phyloP scores from a whole-genome alignment of 768 basidiomycete genomes.

The Leccinum imitatum region DNA sequence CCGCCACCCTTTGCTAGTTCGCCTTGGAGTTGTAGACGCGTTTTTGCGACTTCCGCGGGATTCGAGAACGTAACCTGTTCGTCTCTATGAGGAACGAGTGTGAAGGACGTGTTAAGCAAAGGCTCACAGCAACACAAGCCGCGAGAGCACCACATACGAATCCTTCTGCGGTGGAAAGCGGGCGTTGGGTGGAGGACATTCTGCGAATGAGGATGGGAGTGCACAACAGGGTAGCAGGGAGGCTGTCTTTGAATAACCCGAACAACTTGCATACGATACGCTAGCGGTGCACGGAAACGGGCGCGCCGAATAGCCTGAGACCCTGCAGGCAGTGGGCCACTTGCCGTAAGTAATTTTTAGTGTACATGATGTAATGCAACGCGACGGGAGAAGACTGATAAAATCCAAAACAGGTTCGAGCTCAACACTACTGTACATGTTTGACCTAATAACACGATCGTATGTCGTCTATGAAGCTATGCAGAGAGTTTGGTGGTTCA shows the following conservation, averaged over 20 bases:
- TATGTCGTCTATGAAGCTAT: too few relatives aligned
- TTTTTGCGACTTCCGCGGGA: slow-evolving; percentile 79
- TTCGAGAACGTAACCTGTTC: slow-evolving; percentile 78
- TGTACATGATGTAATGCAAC: not conserved
- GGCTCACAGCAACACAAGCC: slow-evolving; percentile 79
- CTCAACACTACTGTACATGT: not conserved
- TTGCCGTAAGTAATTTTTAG: not conserved
- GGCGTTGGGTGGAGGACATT: slow-evolving; percentile 26
- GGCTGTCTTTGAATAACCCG: not conserved
- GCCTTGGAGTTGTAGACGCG: slow-evolving; percentile 93
- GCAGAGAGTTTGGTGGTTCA: too few relatives aligned
- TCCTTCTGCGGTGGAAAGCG: slow-evolving; percentile 70
- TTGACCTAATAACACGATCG: too few relatives aligned
- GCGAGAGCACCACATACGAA: slow-evolving; percentile 91
- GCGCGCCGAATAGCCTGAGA: not conserved
- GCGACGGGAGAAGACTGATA: not conserved
- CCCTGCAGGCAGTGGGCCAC: not conserved
- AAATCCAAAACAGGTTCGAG: not conserved
- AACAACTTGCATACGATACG: not conserved
- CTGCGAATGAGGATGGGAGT: not conserved
- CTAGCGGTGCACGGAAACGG: not conserved
- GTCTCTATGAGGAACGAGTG: slow-evolving; percentile 2
- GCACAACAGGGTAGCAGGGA: not conserved
- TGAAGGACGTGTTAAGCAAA: slow-evolving; percentile 2
- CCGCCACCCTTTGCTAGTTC: slow-evolving; percentile 79